Conservation (phyloP, 1,284 basidiomycete species). For the Ceratobasidium sp. region DNA sequence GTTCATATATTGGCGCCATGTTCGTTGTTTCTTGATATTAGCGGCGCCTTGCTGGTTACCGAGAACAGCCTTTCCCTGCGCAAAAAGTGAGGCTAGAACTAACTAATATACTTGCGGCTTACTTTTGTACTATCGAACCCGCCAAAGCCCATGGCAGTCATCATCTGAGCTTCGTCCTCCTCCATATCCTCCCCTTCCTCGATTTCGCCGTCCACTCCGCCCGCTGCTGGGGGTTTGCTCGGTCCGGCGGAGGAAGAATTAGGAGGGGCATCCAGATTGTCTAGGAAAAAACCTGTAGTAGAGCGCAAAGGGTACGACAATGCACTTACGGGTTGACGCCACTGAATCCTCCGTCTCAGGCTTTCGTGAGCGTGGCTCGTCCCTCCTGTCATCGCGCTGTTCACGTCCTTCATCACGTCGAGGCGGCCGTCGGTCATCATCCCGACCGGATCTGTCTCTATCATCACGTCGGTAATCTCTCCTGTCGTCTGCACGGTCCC, state of each 20-base stretch:
- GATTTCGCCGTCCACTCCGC: constrained; percentile 55
- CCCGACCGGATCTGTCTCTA: constrained; percentile 50
- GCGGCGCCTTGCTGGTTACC: constrained; percentile 85
- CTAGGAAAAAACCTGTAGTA: constrained; percentile 2
- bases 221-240: constrained; percentile 59
- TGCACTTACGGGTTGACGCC: constrained; percentile 53
- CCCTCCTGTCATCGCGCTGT: constrained; percentile 39
- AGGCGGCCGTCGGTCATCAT: constrained; percentile 45
- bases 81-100: constrained; percentile 4
- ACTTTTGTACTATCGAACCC: constrained; percentile 95
- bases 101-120: constrained; percentile 51
- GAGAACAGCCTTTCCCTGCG: constrained; percentile 79
- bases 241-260: constrained; percentile 55
- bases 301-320: constrained; percentile 40
- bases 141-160: constrained; percentile 88
- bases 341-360: constrained; percentile 53
- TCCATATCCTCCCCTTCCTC: constrained; percentile 74
- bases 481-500: constrained; percentile 44
- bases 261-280: constrained; percentile 3
- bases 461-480: constrained; percentile 56
- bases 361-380: constrained; percentile 24
- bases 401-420: constrained; percentile 50
- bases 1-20: constrained; percentile 98
- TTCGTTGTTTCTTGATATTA: constrained; percentile 87
- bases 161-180: constrained; percentile 85